phyloP scores from a whole-genome alignment of 345 rosid genomes.

The Viola odorata region DNA sequence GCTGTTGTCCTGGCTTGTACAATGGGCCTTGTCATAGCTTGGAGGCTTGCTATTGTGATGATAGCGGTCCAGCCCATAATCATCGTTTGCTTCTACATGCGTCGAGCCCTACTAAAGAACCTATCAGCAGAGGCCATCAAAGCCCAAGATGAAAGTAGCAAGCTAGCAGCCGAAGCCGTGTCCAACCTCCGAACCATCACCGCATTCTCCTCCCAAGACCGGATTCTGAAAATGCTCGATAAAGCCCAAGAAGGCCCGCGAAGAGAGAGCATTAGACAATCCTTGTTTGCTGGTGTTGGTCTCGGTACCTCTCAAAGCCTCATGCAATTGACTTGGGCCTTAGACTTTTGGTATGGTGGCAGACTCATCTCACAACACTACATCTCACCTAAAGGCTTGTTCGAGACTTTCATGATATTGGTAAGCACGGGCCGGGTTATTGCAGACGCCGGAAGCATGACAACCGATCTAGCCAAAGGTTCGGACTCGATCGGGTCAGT shows the following conservation, averaged over 20 bases:
- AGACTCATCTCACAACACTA: background rate
- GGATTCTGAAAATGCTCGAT: slow-evolving; percentile 25
- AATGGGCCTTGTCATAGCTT: background rate
- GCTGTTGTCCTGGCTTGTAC: background rate
- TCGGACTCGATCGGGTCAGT: slow-evolving; percentile 4
- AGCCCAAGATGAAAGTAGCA: slow-evolving; percentile 8
- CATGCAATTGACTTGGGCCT: slow-evolving; percentile 16
- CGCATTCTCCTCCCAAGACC: slow-evolving; percentile 25
- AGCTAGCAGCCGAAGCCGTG: slow-evolving; percentile 16
- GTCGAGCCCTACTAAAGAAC: background rate
- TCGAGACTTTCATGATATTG: slow-evolving; percentile 5
- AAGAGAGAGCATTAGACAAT: slow-evolving; percentile 17
- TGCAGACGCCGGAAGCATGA: slow-evolving; percentile 11
- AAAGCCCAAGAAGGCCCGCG: slow-evolving; percentile 26
- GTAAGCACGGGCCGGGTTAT: slow-evolving; percentile 7
- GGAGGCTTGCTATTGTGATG: background rate
- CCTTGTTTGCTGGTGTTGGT: slow-evolving; percentile 20
- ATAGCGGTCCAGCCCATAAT: slow-evolving; percentile 16
- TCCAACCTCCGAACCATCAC: slow-evolving; percentile 29
- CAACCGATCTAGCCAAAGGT: slow-evolving; percentile 9
- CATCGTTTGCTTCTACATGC: slow-evolving; percentile 15
- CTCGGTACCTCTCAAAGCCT: slow-evolving; percentile 25
- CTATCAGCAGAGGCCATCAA: slow-evolving; percentile 2
- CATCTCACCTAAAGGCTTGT: slow-evolving; percentile 2
- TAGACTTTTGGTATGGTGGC: slow-evolving; percentile 16